Evolutionary conservation across 2,329 filamentous ascomycete genomes (phyloP).

Genomic region (Eurotiales sp.): DNA sequence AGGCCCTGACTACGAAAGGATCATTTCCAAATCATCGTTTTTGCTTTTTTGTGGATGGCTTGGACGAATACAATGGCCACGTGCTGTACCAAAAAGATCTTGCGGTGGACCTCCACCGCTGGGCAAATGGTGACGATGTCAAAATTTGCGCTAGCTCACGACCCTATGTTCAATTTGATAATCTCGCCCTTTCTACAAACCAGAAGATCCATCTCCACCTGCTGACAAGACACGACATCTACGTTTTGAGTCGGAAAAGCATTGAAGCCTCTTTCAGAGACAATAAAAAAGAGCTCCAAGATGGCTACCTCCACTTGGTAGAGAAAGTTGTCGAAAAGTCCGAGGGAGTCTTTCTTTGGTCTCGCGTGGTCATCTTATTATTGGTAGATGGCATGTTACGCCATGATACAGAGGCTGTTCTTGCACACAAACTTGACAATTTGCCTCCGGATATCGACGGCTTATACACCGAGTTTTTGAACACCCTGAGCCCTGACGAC

Average conservation of each 20-base stretch:
- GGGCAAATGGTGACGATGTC: conserved; percentile 6
- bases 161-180: background rate
- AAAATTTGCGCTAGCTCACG: conserved; percentile 16
- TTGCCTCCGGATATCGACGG: conserved; percentile 19
- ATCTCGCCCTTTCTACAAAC: too few relatives aligned
- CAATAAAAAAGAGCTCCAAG: conserved; percentile 7
- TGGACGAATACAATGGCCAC: conserved; percentile 22
- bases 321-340: conserved; percentile 9
- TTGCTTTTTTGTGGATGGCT: conserved; percentile 21
- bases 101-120: conserved; percentile 9
- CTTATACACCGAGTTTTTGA: conserved; percentile 20
- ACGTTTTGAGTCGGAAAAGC: background rate
- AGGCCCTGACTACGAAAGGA: conserved; percentile 1
- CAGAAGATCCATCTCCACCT: background rate
- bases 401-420: conserved; percentile 9
- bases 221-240: background rate
- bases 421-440: conserved; percentile 16
- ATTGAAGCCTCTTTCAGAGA: conserved; percentile 12
- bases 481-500: conserved; percentile 15
- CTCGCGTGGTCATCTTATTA: conserved; percentile 20
- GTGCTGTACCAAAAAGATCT: conserved; percentile 11
- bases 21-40: conserved; percentile 11
- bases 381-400: conserved; percentile 19
- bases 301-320: conserved; percentile 5
- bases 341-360: conserved; percentile 26